Percentiles rank a stretch among this genome's conserved stretches.
Evolutionary conservation across 345 rosid genomes (phyloP).

Genomic region (Populus simonii): DNA sequence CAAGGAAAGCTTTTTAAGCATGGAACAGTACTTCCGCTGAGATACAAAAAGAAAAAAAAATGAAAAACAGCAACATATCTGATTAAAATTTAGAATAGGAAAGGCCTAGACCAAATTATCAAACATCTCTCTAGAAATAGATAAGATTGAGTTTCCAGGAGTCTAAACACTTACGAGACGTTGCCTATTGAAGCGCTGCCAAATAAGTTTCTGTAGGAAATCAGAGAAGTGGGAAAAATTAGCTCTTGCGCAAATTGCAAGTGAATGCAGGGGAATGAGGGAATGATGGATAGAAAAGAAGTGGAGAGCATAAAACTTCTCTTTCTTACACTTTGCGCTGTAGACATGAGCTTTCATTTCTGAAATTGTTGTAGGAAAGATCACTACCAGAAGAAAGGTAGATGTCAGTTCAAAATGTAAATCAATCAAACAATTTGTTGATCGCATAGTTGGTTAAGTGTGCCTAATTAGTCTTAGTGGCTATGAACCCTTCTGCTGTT

Average conservation of each 20-base stretch:
- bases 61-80: too few species aligned
- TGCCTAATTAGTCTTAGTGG: conserved; percentile 1
- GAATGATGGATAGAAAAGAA: background rate
- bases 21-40: background rate
- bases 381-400: background rate
- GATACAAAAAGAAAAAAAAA: too few species aligned
- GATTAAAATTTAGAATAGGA: too few species aligned
- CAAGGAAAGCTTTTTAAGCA: background rate
- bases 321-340: conserved; percentile 18
- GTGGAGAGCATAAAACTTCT: background rate
- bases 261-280: background rate
- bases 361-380: background rate
- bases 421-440: background rate
- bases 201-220: conserved; percentile 38
- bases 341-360: conserved; percentile 9
- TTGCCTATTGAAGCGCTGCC: conserved; percentile 26
- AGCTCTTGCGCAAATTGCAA: background rate
- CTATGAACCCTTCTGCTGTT: background rate
- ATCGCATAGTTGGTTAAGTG: conserved; percentile 38
- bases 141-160: too few species aligned
- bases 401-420: too few species aligned
- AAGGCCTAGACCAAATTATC: too few species aligned
- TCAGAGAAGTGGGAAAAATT: background rate
- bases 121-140: too few species aligned
- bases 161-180: conserved; percentile 20